Evolutionary conservation across 1,139 yeast genomes (phyloP), one percentile per base, ranked within the genome.

Genomic region (Yamadazyma atlantica): DNA sequence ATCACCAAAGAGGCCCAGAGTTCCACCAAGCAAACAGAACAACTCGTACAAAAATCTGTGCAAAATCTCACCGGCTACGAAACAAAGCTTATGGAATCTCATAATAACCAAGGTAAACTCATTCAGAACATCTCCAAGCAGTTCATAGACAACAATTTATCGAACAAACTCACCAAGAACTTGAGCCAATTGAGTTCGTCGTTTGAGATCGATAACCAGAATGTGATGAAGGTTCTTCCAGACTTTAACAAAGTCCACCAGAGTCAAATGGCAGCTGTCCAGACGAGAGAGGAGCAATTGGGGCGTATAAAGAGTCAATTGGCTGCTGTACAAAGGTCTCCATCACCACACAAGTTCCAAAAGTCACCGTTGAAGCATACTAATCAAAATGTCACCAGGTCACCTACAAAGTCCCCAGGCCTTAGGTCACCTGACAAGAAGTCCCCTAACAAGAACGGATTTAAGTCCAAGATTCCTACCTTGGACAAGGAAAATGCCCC

Each of bases 401-500:
- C 41, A 12, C 39, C 35, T 14, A 40, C 40, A 3, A 41, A 43
- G 24, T 31, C 39, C 2, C 35, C 46, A n/a, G n/a, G n/a, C n/a
- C n/a, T n/a, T n/a, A n/a, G n/a, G n/a, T n/a, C n/a, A n/a, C n/a
- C n/a, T n/a, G n/a, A n/a, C 2, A 22, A 25, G 17, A 38, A 44
- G n/a, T 27, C 37, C 11, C 28, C 25, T 19, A 14, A 12, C 23
- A 19, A 38, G 26, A 37, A 41, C 27, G 23, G 21, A 23, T 23
- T 23, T 11, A 23, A 12, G n/a, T 38, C 49, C 4, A 38, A 35
- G 19, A 38, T 49, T 9, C 42, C 47, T 11, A 36, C 33, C 13
- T 13, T 37, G 23, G 46, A 44, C 28, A 46, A 50, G 29, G 53
- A 50, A 27, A 50, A 46, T 32, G 13, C 32, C 19, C 45, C 43